phyloP scores from a whole-genome alignment of 129 eudicot species.

The Chrysanthemum seticuspe region DNA sequence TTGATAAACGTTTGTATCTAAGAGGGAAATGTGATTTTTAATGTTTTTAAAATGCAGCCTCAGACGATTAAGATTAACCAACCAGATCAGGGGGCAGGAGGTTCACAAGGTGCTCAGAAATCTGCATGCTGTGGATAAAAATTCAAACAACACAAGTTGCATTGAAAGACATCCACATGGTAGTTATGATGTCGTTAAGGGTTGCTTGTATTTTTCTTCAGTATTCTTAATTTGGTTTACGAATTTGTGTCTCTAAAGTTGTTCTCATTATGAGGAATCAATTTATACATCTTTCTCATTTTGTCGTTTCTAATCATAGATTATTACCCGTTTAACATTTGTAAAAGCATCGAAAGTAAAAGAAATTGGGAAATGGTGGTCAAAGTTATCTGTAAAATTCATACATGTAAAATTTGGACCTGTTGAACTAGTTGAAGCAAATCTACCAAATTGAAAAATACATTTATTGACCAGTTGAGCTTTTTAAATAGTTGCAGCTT shows the following conservation, averaged over 20 bases:
- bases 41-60: slow-evolving; percentile 45
- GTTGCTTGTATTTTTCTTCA: slow-evolving; percentile 34
- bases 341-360: slow-evolving; percentile 21
- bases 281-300: slow-evolving; percentile 27
- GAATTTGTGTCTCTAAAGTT: slow-evolving; percentile 33
- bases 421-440: too few relatives aligned
- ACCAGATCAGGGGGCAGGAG: slow-evolving; percentile 57
- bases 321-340: slow-evolving; percentile 3
- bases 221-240: slow-evolving; percentile 5
- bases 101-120: slow-evolving; percentile 57
- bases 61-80: slow-evolving; percentile 65
- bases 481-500: too few relatives aligned
- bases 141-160: background rate
- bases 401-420: too few relatives aligned
- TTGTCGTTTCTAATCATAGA: slow-evolving; percentile 22
- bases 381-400: slow-evolving; percentile 13
- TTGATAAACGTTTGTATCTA: background rate
- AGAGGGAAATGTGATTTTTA: background rate
- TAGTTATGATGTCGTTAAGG: slow-evolving; percentile 27
- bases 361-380: slow-evolving; percentile 21
- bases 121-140: slow-evolving; percentile 63
- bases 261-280: slow-evolving; percentile 29
- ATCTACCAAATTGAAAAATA: too few relatives aligned
- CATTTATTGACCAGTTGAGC: too few relatives aligned
- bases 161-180: slow-evolving; percentile 20